phyloP scores from a whole-genome alignment of 1,284 basidiomycete genomes.

The Cryptococcus hybrid region DNA sequence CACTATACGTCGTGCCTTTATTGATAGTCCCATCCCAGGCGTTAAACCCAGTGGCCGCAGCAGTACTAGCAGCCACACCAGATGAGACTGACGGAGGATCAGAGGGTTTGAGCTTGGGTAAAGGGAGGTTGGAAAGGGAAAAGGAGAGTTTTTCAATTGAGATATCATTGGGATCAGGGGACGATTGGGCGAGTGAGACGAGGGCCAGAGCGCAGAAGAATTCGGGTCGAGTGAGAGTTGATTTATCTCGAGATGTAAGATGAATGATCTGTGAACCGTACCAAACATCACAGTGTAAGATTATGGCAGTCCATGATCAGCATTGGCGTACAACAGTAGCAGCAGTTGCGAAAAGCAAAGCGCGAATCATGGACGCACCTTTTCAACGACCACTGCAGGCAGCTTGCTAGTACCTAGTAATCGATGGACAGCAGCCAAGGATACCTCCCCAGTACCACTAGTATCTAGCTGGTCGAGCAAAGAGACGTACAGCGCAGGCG shows the following conservation, averaged over 20 bases:
- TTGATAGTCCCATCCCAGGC: background rate
- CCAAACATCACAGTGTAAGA: too few species aligned
- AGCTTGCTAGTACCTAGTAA: conserved; percentile 71
- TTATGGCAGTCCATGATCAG: background rate
- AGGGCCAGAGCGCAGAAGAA: conserved; percentile 85
- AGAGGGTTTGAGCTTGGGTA: conserved; percentile 55
- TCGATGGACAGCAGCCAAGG: conserved; percentile 74
- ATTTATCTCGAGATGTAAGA: conserved; percentile 33
- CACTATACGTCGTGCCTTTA: background rate
- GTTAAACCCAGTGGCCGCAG: too few species aligned
- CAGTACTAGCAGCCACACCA: too few species aligned
- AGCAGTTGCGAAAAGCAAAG: background rate
- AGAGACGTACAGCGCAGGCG: conserved; percentile 72
- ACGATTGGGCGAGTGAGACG: conserved; percentile 68
- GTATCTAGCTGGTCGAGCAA: conserved; percentile 71
- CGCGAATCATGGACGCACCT: conserved; percentile 62
- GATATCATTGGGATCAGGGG: conserved; percentile 14
- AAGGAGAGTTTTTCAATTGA: conserved; percentile 69
- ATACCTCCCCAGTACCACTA: conserved; percentile 65
- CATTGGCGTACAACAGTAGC: background rate
- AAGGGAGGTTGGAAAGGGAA: conserved; percentile 58
- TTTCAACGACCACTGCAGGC: conserved; percentile 75
- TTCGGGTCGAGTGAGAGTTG: conserved; percentile 69
- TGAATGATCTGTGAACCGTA: conserved; percentile 22
- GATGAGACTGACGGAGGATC: too few species aligned